Percentiles rank a stretch among this genome's conserved stretches.
phyloP scores from a whole-genome alignment of 2,329 filamentous ascomycete genomes.

The Penicillium psychrosexuale region DNA sequence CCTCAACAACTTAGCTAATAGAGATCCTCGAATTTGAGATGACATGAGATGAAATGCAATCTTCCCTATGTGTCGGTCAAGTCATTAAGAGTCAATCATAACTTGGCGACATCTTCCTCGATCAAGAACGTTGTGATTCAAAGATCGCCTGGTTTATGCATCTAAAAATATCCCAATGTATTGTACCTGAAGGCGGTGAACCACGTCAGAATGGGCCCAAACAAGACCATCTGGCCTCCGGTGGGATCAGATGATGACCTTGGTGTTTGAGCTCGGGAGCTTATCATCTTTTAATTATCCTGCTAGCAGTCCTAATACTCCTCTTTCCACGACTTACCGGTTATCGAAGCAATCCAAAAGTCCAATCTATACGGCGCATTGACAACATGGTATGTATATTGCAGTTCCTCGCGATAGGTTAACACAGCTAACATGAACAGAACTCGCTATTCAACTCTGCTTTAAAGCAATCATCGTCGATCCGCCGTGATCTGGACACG shows the following conservation, averaged over 20 bases:
- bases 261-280: background rate
- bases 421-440: slow-evolving; percentile 42
- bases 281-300: background rate
- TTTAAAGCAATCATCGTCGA: slow-evolving; percentile 75
- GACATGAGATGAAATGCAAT: too few relatives aligned
- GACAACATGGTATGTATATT: slow-evolving; percentile 10
- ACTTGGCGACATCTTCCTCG: too few relatives aligned
- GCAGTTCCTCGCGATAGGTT: background rate
- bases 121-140: too few relatives aligned
- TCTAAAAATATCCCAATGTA: background rate
- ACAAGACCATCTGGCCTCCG: slow-evolving; percentile 35
- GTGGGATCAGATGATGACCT: background rate
- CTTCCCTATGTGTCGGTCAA: too few relatives aligned
- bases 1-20: too few relatives aligned
- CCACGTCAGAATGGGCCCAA: slow-evolving; percentile 29
- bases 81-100: too few relatives aligned
- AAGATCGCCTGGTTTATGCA: background rate
- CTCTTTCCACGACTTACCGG: background rate
- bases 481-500: slow-evolving; percentile 71
- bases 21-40: too few relatives aligned
- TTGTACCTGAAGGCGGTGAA: slow-evolving; percentile 34
- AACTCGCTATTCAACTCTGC: slow-evolving; percentile 84
- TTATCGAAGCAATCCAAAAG: background rate
- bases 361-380: slow-evolving; percentile 9
- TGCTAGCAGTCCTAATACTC: background rate